These are phyloP conservation scores for Cydonia oblonga DNA, from an alignment of 331 rosid species.

Conservation along the genomic window DNA sequence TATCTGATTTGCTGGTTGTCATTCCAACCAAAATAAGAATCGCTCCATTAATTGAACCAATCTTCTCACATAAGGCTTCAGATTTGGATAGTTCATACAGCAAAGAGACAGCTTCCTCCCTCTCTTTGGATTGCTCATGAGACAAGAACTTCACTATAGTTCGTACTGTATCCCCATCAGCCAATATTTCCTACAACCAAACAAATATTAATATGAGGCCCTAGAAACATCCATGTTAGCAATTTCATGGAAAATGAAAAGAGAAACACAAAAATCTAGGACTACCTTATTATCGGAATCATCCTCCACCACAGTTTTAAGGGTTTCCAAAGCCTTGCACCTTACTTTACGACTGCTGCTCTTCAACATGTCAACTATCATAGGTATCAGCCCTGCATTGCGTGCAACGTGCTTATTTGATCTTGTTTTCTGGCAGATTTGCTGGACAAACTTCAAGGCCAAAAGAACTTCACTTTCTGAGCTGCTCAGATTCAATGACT, in stretches of 20 bases:
- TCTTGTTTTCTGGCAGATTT: slow-evolving; percentile 58
- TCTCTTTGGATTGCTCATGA: slow-evolving; percentile 67
- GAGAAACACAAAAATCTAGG: slow-evolving; percentile 20
- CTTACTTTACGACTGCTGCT: slow-evolving; percentile 72
- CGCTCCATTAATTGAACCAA: slow-evolving; percentile 88
- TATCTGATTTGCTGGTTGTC: slow-evolving; percentile 88
- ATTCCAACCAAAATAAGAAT: slow-evolving; percentile 93
- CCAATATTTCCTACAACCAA: slow-evolving; percentile 63
- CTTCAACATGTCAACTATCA: slow-evolving; percentile 80
- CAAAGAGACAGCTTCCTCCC: slow-evolving; percentile 92
- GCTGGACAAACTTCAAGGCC: slow-evolving; percentile 59
- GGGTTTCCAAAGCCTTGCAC: slow-evolving; percentile 75
- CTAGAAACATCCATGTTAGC: neutral
- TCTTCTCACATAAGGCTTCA: slow-evolving; percentile 67
- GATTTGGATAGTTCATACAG: slow-evolving; percentile 90
- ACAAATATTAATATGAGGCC: slow-evolving; percentile 23
- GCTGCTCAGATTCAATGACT: slow-evolving; percentile 51
- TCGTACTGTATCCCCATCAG: slow-evolving; percentile 88
- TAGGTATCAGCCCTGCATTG: slow-evolving; percentile 68
- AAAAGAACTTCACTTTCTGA: slow-evolving; percentile 62
- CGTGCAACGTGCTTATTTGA: slow-evolving; percentile 57
- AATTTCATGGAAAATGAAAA: slow-evolving; percentile 6
- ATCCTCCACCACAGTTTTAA: slow-evolving; percentile 64
- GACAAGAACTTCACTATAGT: slow-evolving; percentile 77
- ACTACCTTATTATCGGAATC: slow-evolving; percentile 80